Percentiles rank a stretch among this genome's conserved stretches.
Evolutionary conservation across 2,329 filamentous ascomycete species (phyloP).

Genomic region (Alternaria rosae): DNA sequence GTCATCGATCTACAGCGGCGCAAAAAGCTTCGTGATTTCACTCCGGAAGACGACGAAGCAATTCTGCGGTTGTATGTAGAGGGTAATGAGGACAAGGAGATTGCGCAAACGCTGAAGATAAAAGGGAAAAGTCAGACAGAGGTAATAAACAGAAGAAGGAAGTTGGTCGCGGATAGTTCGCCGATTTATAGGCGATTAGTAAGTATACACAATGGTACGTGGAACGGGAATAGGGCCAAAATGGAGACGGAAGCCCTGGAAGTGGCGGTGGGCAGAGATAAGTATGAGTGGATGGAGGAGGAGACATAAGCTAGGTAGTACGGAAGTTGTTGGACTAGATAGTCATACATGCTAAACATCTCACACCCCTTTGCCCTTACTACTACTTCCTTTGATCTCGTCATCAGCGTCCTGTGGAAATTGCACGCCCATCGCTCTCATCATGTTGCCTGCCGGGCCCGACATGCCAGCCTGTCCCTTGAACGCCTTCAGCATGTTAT

Average conservation of each 20-base stretch:
- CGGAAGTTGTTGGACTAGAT: not conserved
- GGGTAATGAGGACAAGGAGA: constrained; percentile 1
- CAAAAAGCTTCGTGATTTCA: constrained; percentile 1
- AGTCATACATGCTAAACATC: not conserved
- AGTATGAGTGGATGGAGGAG: not conserved
- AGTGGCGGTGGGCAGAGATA: not conserved
- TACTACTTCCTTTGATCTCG: constrained; percentile 22
- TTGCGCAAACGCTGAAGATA: not conserved
- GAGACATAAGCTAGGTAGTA: not conserved
- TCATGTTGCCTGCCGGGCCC: constrained; percentile 85
- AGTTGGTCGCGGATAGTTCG: constrained; percentile 1
- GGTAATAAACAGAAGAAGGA: not conserved
- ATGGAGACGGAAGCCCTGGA: not conserved
- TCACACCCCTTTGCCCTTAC: not conserved
- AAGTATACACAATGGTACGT: not conserved
- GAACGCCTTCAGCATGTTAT: constrained; percentile 91
- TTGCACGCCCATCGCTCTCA: constrained; percentile 83
- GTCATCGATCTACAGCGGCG: constrained; percentile 2
- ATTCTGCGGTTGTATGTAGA: constrained; percentile 10
- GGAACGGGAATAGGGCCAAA: not conserved
- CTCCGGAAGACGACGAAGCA: constrained; percentile 8
- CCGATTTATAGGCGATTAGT: constrained; percentile 8
- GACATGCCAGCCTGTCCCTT: constrained; percentile 86
- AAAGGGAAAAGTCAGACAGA: constrained; percentile 3
- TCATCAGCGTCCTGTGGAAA: constrained; percentile 81